These are phyloP conservation scores for Lodderomyces pseudojiufengensis DNA, from an alignment of 1,139 yeast species.

Conservation along the genomic window DNA sequence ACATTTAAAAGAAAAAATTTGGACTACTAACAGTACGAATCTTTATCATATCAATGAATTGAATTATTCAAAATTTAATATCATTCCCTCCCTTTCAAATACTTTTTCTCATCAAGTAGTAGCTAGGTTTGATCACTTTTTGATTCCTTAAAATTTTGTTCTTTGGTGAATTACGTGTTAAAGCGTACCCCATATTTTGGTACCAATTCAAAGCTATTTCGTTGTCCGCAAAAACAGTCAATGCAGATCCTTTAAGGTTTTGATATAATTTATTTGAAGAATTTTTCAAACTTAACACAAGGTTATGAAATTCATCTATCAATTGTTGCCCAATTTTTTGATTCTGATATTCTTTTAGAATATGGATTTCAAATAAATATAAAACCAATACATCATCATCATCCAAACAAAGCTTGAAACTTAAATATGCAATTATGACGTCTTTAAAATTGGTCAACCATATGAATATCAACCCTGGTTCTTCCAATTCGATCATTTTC, in stretches of 20 bases:
- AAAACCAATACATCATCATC: conserved; percentile 30
- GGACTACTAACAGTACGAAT: too few species aligned
- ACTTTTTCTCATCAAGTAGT: conserved; percentile 22
- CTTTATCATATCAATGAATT: too few species aligned
- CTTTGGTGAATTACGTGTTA: conserved; percentile 40
- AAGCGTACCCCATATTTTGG: conserved; percentile 31
- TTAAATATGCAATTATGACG: conserved; percentile 43
- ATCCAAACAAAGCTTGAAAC: conserved; percentile 37
- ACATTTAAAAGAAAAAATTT: too few species aligned
- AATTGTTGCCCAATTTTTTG: conserved; percentile 32
- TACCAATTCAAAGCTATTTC: conserved; percentile 36
- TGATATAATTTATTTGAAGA: conserved; percentile 7
- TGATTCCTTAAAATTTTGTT: conserved; percentile 40
- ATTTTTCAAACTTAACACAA: conserved; percentile 14
- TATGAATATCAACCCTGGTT: conserved; percentile 41
- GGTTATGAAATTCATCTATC: conserved; percentile 26
- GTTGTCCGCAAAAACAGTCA: conserved; percentile 54
- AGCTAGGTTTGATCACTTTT: conserved; percentile 37
- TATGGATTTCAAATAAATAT: conserved; percentile 55
- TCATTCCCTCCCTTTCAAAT: too few species aligned
- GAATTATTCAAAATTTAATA: too few species aligned
- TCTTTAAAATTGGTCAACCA: conserved; percentile 18
- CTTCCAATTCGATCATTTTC: conserved; percentile 39
- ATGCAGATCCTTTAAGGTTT: conserved; percentile 28
- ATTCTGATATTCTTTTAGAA: conserved; percentile 27